A percentile compares a stretch with the other conserved stretches of the same genome.
These are phyloP conservation scores for Lomentospora prolificans DNA, from an alignment of 2,329 filamentous ascomycete genomes.

Conservation along the genomic window DNA sequence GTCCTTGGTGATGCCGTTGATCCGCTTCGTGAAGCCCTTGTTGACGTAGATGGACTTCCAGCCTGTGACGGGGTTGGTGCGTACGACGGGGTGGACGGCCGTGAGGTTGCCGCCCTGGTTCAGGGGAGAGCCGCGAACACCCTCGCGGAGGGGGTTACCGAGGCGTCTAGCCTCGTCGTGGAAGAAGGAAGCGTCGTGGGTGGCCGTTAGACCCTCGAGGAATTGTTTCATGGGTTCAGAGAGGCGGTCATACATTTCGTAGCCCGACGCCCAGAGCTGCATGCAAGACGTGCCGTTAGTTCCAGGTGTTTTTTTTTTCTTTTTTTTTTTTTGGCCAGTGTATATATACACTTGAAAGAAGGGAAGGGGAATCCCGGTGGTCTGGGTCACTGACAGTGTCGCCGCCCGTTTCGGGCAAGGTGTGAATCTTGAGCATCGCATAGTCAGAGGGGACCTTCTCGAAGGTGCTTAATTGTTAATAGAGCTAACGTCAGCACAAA, in stretches of 20 bases:
- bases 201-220: constrained; percentile 48
- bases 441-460: constrained; percentile 57
- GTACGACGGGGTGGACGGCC: constrained; percentile 42
- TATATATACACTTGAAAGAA: too few species aligned
- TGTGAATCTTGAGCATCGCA: constrained; percentile 41
- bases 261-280: constrained; percentile 57
- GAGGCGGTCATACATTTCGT: constrained; percentile 56
- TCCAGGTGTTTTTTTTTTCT: background rate
- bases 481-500: too few species aligned
- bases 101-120: constrained; percentile 43
- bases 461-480: constrained; percentile 34
- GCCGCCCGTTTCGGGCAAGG: constrained; percentile 44
- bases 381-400: constrained; percentile 24
- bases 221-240: constrained; percentile 45
- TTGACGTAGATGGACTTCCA: constrained; percentile 46
- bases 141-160: constrained; percentile 33
- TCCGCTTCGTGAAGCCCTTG: constrained; percentile 40
- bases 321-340: too few species aligned
- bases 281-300: background rate
- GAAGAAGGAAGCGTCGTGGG: constrained; percentile 39
- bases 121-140: constrained; percentile 41
- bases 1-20: constrained; percentile 43
- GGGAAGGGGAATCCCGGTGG: too few species aligned
- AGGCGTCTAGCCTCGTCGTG: constrained; percentile 36
- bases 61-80: constrained; percentile 51